Evolutionary conservation across 306 rosid genomes (phyloP).

Genomic region (Carpinus fangiana): DNA sequence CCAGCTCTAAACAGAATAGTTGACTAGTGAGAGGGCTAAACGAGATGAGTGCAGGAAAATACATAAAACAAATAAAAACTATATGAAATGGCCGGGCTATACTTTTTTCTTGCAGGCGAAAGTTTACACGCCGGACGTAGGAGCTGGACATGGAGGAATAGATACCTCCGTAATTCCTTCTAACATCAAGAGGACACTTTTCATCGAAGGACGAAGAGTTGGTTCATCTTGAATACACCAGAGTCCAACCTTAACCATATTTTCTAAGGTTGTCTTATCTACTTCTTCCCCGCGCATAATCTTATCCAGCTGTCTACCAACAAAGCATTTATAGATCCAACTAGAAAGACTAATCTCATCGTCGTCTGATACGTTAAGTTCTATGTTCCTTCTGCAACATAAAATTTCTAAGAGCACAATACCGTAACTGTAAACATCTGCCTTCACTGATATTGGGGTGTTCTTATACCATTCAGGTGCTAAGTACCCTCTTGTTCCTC

Average conservation of each 20-base stretch:
- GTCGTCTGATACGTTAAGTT: not conserved
- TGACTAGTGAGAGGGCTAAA: no score
- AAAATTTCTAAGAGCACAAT: slow-evolving; percentile 16
- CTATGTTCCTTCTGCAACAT: slow-evolving; percentile 21
- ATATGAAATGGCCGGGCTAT: not conserved
- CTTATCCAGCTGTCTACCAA: slow-evolving; percentile 13
- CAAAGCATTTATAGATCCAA: slow-evolving; percentile 25
- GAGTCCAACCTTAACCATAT: slow-evolving; percentile 6
- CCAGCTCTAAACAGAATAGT: no score
- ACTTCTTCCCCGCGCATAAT: slow-evolving; percentile 18
- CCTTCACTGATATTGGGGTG: slow-evolving; percentile 20
- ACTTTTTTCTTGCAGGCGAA: not conserved
- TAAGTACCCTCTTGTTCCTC: slow-evolving; percentile 3
- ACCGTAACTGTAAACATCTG: slow-evolving; percentile 28
- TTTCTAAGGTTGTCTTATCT: slow-evolving; percentile 17
- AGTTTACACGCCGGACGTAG: not conserved
- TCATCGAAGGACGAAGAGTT: slow-evolving; percentile 32
- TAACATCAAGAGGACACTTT: slow-evolving; percentile 22
- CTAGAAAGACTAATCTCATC: slow-evolving; percentile 16
- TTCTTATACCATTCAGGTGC: slow-evolving; percentile 30
- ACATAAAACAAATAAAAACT: not conserved
- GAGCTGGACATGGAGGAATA: slow-evolving; percentile 21
- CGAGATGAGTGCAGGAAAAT: not conserved
- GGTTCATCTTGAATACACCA: slow-evolving; percentile 31
- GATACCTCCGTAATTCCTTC: slow-evolving; percentile 22